Evolutionary conservation across 169 alveolate species (phyloP), one percentile per base, ranked within the genome.

Genomic region (Besnoitia besnoiti): DNA sequence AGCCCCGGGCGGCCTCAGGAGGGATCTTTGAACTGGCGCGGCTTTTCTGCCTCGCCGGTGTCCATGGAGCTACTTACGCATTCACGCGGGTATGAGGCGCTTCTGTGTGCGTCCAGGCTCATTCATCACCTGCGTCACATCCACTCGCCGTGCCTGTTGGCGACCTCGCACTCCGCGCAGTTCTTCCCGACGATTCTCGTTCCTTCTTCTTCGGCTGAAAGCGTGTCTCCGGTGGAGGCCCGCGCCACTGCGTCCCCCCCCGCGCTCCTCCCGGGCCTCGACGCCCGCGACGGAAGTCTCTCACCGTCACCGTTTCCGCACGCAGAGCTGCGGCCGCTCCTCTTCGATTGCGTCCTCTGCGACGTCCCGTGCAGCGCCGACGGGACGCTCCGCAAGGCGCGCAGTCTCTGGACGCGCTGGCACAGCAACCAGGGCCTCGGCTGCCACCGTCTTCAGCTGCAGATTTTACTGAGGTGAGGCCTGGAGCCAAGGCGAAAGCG

Each of bases 351-450:
- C 73, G 92, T 92, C 0, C 93, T 98, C 37, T 97, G 99, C 95
- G 99, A 98, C 92, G 99, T 98, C 30, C 99, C 99, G 12, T 98
- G 99, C 91, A 94, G 98, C 55, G 98, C 99, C 39, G 99, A 98
- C 90, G 99, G 99, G 5, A 98, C 99, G 19, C 94, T 98, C 85
- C 96, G 99, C 85, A 98, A 98, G 95, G 94, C 96, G 44, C 99
- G 98, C 19, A 89, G 91, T 79, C 95, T 97, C 55, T 98, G 99
- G 98, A 96, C 96, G 37, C 95, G 96, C 33, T 89, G 95, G 95
- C 35, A 46, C 59, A 73, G 73, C 16, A 35, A 59, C 84, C 85
- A 76, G 35, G 92, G 85, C 40, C 73, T 50, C 14, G 92, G 93
- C 8, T 46, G 90, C 40, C 95, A 93, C 51, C 24, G 90, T 51